Base-by-base conservation (phyloP, 306 rosid genomes). In the Medicago ruthenica region DNA sequence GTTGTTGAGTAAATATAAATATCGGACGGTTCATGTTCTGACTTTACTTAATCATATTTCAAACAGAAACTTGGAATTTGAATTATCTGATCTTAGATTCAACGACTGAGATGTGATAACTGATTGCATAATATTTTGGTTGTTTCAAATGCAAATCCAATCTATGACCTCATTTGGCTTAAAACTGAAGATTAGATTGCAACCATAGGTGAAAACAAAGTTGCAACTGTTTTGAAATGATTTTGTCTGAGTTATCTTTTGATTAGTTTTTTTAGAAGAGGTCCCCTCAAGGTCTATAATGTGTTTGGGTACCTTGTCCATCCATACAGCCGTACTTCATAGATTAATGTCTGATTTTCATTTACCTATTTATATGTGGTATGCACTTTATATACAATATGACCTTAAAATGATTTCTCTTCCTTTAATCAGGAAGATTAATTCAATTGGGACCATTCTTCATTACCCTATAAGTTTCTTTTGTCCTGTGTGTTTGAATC, bases 251-350 rank as follows among this genome's bases (percentile, higher is more conserved):
- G 76, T 20, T 42, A 61, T 21, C 65, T 50, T 75, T 50, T 47
- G 34, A 14, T 71, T 75, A 17, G 34, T 55, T 55, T 48, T 48
- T 27, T 62, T 77, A 65, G 73, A 77, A 78, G 7, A 67, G 79
- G 85, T 80, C 57, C 83, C 85, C 81, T 75, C 51, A 67, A 62
- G 37, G 79, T 39, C 54, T 81, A 51, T 77, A 47, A 59, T 64
- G 81, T 77, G 37, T 50, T 78, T 71, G 37, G 66, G 39, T 50
- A 71, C 45, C n/a, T 47, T 78, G 81, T 70, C 80, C 40, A 76
- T 37, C 57, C 66, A 9, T 73, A 80, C 76, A 85, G 78, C 82
- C 31, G 31, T 27, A 27, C 31, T 27, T 27, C 4, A 27, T 27
- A 27, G 31, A 27, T 27, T 27, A 27, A 27, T 27, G 31, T 27